Percentiles rank a stretch among this genome's conserved stretches.
These are phyloP conservation scores for Cicer pinnatifidum DNA, from an alignment of 306 rosid genomes.

Conservation along the genomic window DNA sequence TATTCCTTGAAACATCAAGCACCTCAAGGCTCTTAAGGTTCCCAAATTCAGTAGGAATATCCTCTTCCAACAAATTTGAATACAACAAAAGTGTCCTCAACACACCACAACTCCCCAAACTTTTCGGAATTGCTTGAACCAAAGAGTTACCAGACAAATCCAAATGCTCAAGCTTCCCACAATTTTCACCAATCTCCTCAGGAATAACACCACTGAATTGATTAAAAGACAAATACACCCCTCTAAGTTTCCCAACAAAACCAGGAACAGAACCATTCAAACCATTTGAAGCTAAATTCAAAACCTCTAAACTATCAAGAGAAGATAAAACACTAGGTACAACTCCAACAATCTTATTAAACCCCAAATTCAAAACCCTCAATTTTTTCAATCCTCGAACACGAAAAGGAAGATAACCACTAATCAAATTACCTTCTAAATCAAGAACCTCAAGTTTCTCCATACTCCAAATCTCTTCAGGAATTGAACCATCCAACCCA, in stretches of 20 bases:
- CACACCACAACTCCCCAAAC: constrained; percentile 73
- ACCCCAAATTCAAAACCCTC: constrained; percentile 76
- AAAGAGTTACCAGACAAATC: constrained; percentile 81
- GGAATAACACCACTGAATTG: constrained; percentile 64
- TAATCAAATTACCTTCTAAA: constrained; percentile 73
- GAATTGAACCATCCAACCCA: constrained; percentile 66
- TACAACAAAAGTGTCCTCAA: constrained; percentile 68
- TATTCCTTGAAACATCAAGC: constrained; percentile 86
- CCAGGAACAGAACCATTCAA: constrained; percentile 76
- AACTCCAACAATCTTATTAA: constrained; percentile 67
- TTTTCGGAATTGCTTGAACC: constrained; percentile 56
- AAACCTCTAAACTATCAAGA: constrained; percentile 57
- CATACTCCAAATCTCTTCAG: constrained; percentile 67
- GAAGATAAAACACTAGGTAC: constrained; percentile 59
- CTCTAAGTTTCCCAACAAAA: constrained; percentile 66
- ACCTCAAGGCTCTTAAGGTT: constrained; percentile 63
- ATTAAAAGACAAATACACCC: constrained; percentile 69
- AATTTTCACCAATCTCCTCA: constrained; percentile 65
- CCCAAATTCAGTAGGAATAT: constrained; percentile 70
- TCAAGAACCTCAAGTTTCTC: constrained; percentile 79
- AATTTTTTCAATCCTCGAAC: constrained; percentile 52
- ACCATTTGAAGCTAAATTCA: constrained; percentile 73
- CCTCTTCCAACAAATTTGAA: constrained; percentile 72
- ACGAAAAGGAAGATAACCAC: constrained; percentile 57
- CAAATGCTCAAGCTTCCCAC: constrained; percentile 81